Base-by-base conservation (phyloP, 2,329 filamentous ascomycete genomes). In the Cladosporium halotolerans region DNA sequence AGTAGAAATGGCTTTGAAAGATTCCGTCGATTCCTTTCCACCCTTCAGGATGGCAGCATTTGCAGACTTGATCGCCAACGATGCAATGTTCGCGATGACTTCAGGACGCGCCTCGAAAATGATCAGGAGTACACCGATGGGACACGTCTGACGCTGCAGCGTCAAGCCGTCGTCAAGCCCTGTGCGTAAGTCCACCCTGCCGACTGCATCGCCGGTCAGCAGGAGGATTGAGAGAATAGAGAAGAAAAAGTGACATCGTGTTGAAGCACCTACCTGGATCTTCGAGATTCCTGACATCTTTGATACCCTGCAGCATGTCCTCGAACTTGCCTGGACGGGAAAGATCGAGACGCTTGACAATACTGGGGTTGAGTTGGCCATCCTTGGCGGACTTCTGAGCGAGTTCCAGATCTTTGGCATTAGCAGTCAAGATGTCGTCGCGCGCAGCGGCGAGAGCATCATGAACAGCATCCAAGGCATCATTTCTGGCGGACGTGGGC, bases 71-170 rank as follows among this genome's bases (percentile, higher is more conserved):
- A 99, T 88, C 36, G 93, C 91, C 19, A 99, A 79, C 3, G 91
- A 89, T 58, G 93, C 90, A 66, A 99, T 97, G 71, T 99, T 99
- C 67, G 92, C 93, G 66, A 99, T 96, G 60, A 99, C 93, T 73
- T 99, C 93, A 6, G 93, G 93, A 7, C 93, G 86, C 34, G 93
- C 93, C 74, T 99, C 93, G 67, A 99, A 99, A 66, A 99, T 97
- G 72, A 99, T 93, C 61, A 99, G 81, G 40, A 99, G 81, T n/a
- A 97, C 91, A 55, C 93, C 93, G 62, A 99, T 97, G 5, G 93
- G 93, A 68, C 89, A 96, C 39, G 89, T 90, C 44, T 96, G 87
- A 58, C 91, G 84, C 68, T 96, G 89, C 55, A 99, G 79, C 49
- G 85, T 79, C 50, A 99, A 79, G 50, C 85, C 86, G 62, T 96